These are phyloP conservation scores for Sparassis latifolia DNA, from an alignment of 1,284 basidiomycete genomes.

Conservation along the genomic window DNA sequence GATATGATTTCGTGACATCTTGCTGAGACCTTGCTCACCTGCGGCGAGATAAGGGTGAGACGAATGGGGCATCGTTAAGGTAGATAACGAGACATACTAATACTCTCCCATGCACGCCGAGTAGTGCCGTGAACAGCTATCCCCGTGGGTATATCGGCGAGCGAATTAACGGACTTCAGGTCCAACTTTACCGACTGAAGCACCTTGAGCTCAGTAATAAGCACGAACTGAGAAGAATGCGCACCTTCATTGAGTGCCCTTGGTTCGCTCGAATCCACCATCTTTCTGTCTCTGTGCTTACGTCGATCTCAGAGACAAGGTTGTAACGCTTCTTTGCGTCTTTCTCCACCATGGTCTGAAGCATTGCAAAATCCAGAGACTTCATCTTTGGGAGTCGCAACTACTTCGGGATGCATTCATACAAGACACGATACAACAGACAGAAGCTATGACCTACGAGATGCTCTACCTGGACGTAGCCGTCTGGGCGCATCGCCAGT, in stretches of 20 bases:
- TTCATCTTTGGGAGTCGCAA: constrained; percentile 22
- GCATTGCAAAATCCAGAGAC: constrained; percentile 38
- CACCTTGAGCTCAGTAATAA: neutral
- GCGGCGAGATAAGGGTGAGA: constrained; percentile 1
- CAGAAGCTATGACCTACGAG: constrained; percentile 45
- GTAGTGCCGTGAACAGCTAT: constrained; percentile 79
- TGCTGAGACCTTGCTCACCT: constrained; percentile 72
- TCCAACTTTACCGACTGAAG: constrained; percentile 60
- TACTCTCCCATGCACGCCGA: constrained; percentile 59
- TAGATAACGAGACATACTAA: constrained; percentile 43
- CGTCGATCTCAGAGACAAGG: constrained; percentile 53
- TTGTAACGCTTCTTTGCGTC: constrained; percentile 80
- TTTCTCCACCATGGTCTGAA: constrained; percentile 68
- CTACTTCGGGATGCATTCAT: constrained; percentile 14
- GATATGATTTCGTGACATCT: constrained; percentile 83
- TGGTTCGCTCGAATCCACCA: constrained; percentile 94
- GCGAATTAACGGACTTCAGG: constrained; percentile 53
- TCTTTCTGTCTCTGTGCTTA: constrained; percentile 26
- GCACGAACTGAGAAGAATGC: neutral
- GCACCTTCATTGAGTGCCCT: constrained; percentile 82
- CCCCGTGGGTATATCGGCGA: constrained; percentile 50
- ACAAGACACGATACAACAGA: neutral
- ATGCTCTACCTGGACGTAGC: constrained; percentile 70
- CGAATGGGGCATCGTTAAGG: neutral
- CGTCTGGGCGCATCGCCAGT: constrained; percentile 70